Evolutionary conservation across 176 grass and related monocot species (phyloP).

Genomic region (Rhynchospora breviuscula): DNA sequence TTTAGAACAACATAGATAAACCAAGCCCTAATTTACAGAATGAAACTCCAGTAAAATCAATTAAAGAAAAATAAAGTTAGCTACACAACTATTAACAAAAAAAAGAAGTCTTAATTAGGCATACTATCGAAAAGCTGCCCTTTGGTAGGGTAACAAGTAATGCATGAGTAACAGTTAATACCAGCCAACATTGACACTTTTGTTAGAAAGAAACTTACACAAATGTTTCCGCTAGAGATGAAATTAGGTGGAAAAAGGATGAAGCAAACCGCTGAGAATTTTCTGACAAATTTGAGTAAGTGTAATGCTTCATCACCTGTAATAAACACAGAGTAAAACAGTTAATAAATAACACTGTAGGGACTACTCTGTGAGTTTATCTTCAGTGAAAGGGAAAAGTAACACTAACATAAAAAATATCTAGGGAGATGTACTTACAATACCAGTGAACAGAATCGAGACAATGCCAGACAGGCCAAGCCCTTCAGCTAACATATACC

Average conservation of each 20-base stretch:
- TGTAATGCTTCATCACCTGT: slow-evolving; percentile 99
- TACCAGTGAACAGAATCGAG: slow-evolving; percentile 96
- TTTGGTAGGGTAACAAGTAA: not conserved
- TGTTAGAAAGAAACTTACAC: slow-evolving; percentile 57
- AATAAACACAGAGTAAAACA: slow-evolving; percentile 29
- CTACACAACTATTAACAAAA: not conserved
- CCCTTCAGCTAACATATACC: slow-evolving; percentile 99
- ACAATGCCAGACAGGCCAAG: slow-evolving; percentile 97
- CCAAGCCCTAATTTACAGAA: not conserved
- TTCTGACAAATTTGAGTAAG: slow-evolving; percentile 93
- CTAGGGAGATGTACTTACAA: slow-evolving; percentile 51
- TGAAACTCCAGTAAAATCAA: not conserved
- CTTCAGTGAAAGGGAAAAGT: not conserved
- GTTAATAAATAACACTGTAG: slow-evolving; percentile 12
- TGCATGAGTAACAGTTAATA: not conserved
- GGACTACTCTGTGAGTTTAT: not conserved
- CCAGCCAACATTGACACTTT: not conserved
- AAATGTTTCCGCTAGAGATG: slow-evolving; percentile 98
- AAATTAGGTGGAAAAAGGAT: slow-evolving; percentile 89
- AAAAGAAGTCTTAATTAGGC: not conserved
- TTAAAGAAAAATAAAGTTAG: not conserved
- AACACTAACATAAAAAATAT: slow-evolving; percentile 13
- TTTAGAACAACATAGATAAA: not conserved
- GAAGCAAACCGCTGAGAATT: slow-evolving; percentile 88
- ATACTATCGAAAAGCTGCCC: not conserved